Base-by-base conservation (phyloP, 345 rosid genomes). In the Eutrema heterophyllum region DNA sequence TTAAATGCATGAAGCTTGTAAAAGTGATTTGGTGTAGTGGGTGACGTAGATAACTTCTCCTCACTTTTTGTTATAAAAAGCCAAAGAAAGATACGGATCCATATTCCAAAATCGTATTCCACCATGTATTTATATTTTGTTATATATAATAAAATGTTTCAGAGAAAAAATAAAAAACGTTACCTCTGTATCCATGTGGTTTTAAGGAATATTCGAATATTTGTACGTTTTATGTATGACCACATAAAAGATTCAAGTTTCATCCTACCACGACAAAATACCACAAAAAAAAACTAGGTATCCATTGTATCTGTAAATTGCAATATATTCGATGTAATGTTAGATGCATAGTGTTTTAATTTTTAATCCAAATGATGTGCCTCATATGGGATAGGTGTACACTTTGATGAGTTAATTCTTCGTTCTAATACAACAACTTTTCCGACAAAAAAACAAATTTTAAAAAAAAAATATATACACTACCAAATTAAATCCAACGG, bases 1-100 rank as follows among this genome's bases (percentile, higher is more conserved):
- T 41, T 13, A 18, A 48, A 59, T n/a, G 58, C 18, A 54, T 9
- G 69, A 13, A 24, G 50, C 40, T 14, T 7, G 14, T 54, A 6
- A 8, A 62, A 21, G 43, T 29, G 9, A 30, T 26, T 62, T 50
- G 45, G 18, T 3, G 48, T 11, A 43, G 39, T 53, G 9, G 32
- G 71, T 38, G 51, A 74, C 67, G 72, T 48, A 38, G 59, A 65
- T 29, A 15, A 57, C 3, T 39, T 39, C 13, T 46, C 66, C 13
- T 46, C 66, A 56, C 50, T n/a, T n/a, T n/a, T n/a, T n/a, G n/a
- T n/a, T n/a, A n/a, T n/a, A n/a, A n/a, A n/a, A n/a, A n/a, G n/a
- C n/a, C n/a, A n/a, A n/a, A n/a, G n/a, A n/a, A n/a, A n/a, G n/a
- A n/a, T n/a, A n/a, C n/a, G n/a, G n/a, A n/a, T n/a, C n/a, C n/a